These are phyloP conservation scores for Trametes coccinea DNA, from an alignment of 768 basidiomycete genomes.

Conservation along the genomic window DNA sequence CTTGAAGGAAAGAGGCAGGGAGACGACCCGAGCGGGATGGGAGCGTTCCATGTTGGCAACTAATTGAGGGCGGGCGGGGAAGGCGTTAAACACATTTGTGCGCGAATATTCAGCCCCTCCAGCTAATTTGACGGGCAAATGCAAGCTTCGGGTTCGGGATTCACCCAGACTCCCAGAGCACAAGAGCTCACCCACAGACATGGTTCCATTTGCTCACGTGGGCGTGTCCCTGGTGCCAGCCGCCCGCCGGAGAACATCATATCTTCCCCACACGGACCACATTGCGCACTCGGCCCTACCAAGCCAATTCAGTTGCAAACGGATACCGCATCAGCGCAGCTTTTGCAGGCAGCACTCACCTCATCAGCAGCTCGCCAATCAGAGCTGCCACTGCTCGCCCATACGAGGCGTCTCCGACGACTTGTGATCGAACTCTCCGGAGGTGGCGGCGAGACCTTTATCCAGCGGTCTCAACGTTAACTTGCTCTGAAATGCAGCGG, in stretches of 20 bases:
- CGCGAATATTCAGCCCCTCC: slow-evolving; percentile 3
- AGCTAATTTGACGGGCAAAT: slow-evolving; percentile 3
- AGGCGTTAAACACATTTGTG: slow-evolving; percentile 8
- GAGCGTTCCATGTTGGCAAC: slow-evolving; percentile 15
- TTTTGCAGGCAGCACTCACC: background rate
- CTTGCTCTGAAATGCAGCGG: background rate
- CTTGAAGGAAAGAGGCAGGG: slow-evolving; percentile 13
- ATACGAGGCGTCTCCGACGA: too few relatives aligned
- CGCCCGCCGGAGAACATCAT: background rate
- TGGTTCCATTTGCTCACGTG: background rate
- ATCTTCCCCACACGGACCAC: background rate
- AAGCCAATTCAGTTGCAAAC: background rate
- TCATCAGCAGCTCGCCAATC: background rate
- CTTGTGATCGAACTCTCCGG: background rate
- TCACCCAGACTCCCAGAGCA: background rate
- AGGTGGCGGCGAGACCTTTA: slow-evolving; percentile 4
- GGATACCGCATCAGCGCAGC: background rate
- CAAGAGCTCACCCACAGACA: background rate
- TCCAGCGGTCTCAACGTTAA: slow-evolving; percentile 9
- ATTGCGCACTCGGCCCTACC: background rate
- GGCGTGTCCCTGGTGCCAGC: background rate
- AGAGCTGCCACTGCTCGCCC: background rate
- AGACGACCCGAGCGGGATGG: slow-evolving; percentile 12
- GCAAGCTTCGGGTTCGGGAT: slow-evolving; percentile 1
- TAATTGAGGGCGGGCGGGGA: slow-evolving; percentile 19